A percentile compares a stretch with the other conserved stretches of the same genome.
Evolutionary conservation across 306 rosid genomes (phyloP).

Genomic region (Vigna trinervia): DNA sequence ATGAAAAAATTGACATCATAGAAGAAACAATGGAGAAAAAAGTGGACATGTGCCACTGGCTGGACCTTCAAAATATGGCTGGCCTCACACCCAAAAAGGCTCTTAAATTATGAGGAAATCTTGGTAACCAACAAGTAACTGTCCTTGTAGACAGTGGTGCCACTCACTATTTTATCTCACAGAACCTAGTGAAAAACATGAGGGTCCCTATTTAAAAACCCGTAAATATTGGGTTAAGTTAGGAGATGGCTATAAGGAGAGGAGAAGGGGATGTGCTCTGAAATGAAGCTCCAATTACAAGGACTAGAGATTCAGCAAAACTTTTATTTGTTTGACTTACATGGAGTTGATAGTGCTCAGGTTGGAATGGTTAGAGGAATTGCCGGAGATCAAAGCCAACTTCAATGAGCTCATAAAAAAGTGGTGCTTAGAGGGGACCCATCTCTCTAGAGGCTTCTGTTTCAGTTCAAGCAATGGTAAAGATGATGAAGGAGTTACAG

Average conservation of each 20-base stretch:
- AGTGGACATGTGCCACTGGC: background rate
- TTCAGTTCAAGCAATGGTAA: background rate
- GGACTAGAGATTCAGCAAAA: background rate
- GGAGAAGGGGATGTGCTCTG: background rate
- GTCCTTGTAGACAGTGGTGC: background rate
- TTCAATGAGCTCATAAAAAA: background rate
- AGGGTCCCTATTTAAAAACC: too few relatives aligned
- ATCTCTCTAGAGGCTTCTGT: background rate
- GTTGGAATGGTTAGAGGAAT: background rate
- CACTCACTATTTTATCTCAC: too few relatives aligned
- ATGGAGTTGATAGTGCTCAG: background rate
- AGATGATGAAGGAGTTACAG: background rate
- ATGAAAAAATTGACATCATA: background rate
- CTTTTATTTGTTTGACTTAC: background rate
- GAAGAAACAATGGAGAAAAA: background rate
- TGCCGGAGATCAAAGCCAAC: background rate
- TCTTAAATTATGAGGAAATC: background rate
- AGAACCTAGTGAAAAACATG: too few relatives aligned
- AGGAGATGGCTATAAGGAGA: background rate
- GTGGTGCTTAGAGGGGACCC: background rate
- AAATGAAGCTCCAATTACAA: background rate
- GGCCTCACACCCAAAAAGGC: background rate
- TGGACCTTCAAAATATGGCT: background rate
- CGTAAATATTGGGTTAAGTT: background rate
- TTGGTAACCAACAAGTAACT: background rate